phyloP scores from a whole-genome alignment of 306 rosid genomes.

The Lupinus albus region DNA sequence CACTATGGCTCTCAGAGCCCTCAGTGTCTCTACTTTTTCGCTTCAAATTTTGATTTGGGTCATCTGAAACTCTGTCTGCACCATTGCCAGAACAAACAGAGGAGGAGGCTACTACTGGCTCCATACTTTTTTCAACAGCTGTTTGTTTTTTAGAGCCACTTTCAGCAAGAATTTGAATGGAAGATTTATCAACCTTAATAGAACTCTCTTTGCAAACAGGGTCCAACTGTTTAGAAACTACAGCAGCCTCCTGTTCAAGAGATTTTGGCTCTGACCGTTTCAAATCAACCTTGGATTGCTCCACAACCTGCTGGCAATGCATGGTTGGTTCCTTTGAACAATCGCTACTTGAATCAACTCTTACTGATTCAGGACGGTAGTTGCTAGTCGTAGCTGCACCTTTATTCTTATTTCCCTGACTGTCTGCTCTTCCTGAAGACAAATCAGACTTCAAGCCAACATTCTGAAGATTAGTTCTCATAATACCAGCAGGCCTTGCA shows the following conservation, averaged over 20 bases:
- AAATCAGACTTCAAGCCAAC: conserved; percentile 48
- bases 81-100: conserved; percentile 88
- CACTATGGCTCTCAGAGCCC: conserved; percentile 92
- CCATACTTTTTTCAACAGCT: conserved; percentile 57
- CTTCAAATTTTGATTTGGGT: conserved; percentile 57
- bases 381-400: conserved; percentile 45
- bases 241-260: conserved; percentile 47
- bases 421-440: conserved; percentile 46
- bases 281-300: conserved; percentile 53
- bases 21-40: conserved; percentile 73
- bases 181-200: conserved; percentile 50
- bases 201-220: conserved; percentile 52
- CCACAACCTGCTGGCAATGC: conserved; percentile 49
- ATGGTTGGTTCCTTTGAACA: conserved; percentile 48
- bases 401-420: conserved; percentile 48
- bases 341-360: conserved; percentile 46
- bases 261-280: conserved; percentile 50
- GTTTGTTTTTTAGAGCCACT: conserved; percentile 47
- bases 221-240: conserved; percentile 51
- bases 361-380: conserved; percentile 50
- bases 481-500: conserved; percentile 76
- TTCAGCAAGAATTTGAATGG: conserved; percentile 49
- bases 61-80: conserved; percentile 65
- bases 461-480: conserved; percentile 69
- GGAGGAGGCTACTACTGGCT: conserved; percentile 70